A percentile compares a stretch with the other conserved stretches of the same genome.
These are phyloP conservation scores for Tolypocladium ophioglossoides DNA, from an alignment of 2,329 filamentous ascomycete species.

Conservation along the genomic window DNA sequence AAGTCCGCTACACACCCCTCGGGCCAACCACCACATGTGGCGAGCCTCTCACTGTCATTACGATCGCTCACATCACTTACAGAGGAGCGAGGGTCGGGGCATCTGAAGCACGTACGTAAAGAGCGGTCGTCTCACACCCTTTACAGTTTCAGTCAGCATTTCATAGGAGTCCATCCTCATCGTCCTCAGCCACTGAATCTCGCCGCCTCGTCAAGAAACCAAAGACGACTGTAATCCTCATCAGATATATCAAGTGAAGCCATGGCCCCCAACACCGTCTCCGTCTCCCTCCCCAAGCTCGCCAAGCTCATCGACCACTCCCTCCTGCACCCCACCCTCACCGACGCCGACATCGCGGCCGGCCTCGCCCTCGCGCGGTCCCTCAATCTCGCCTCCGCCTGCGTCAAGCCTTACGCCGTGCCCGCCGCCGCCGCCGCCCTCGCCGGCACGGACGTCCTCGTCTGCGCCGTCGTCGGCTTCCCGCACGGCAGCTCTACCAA, in stretches of 20 bases:
- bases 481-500: conserved; percentile 48
- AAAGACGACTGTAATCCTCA: no score
- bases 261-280: conserved; percentile 15
- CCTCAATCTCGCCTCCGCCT: conserved; percentile 43
- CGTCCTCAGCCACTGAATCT: background rate
- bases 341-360: conserved; percentile 38
- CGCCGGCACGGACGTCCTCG: conserved; percentile 32
- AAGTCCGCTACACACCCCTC: conserved; percentile 12
- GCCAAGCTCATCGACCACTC: conserved; percentile 51
- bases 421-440: conserved; percentile 36
- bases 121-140: background rate
- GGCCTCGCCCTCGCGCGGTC: conserved; percentile 37
- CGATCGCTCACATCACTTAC: no score
- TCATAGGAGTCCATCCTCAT: background rate
- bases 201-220: background rate
- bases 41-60: no score
- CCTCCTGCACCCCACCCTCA: conserved; percentile 51
- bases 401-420: conserved; percentile 47
- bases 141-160: background rate
- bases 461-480: conserved; percentile 51
- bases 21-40: background rate
- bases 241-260: background rate
- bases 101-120: background rate
- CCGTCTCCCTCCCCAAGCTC: conserved; percentile 32
- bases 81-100: background rate